phyloP scores from a whole-genome alignment of 306 rosid genomes.

The Glycyrrhiza uralensis region DNA sequence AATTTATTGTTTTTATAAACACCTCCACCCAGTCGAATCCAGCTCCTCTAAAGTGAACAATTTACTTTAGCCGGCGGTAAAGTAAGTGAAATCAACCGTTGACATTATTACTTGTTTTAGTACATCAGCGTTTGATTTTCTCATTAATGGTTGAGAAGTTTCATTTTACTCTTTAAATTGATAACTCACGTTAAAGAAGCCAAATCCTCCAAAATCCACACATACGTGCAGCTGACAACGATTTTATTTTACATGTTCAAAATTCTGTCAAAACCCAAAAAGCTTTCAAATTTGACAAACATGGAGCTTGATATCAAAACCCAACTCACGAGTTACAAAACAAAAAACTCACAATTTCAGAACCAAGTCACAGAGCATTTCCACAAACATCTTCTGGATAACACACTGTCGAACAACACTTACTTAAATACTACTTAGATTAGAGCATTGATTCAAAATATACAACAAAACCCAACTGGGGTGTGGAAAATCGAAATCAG shows the following conservation, averaged over 20 bases:
- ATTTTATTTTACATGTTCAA: not conserved
- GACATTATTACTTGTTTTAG: too few relatives aligned
- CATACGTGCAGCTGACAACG: constrained; percentile 11
- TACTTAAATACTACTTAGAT: not conserved
- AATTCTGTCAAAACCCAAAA: not conserved
- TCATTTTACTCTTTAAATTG: too few relatives aligned
- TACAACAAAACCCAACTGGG: not conserved
- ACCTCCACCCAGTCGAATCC: too few relatives aligned
- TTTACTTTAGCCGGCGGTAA: too few relatives aligned
- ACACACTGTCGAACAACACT: not conserved
- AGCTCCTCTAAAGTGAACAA: too few relatives aligned
- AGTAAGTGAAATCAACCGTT: too few relatives aligned
- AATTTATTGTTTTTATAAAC: not conserved
- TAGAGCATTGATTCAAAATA: not conserved
- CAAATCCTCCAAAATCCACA: too few relatives aligned
- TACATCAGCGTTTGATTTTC: too few relatives aligned
- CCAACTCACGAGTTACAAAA: not conserved
- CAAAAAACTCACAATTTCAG: not conserved
- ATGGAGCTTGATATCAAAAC: not conserved
- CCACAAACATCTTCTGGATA: constrained; percentile 29
- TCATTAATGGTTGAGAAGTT: too few relatives aligned
- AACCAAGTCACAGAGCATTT: constrained; percentile 13
- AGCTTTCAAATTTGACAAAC: constrained; percentile 14
- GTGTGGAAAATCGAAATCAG: not conserved
- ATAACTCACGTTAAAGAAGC: too few relatives aligned